Evolutionary conservation across 1,284 basidiomycete species (phyloP).

Genomic region (Moniliophthora roreri): DNA sequence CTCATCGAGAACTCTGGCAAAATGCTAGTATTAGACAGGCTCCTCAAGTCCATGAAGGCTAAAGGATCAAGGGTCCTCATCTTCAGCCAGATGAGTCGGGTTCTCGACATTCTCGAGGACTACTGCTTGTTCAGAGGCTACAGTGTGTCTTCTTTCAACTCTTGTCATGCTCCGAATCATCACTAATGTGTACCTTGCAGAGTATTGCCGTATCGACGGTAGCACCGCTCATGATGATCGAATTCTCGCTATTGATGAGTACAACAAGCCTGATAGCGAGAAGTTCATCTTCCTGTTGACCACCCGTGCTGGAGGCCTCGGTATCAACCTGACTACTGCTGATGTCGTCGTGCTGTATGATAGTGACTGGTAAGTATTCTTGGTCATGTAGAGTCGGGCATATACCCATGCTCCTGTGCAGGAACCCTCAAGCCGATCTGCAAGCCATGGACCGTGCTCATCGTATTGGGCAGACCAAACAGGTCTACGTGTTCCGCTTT

Average conservation of each 20-base stretch:
- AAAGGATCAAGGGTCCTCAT: constrained; percentile 96
- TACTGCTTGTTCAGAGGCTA: constrained; percentile 93
- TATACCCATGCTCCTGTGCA: constrained; percentile 25
- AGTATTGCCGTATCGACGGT: constrained; percentile 97
- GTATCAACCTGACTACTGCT: constrained; percentile 95
- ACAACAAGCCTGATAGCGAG: constrained; percentile 93
- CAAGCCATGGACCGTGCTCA: constrained; percentile 99
- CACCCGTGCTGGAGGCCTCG: constrained; percentile 96
- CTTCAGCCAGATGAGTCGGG: constrained; percentile 98
- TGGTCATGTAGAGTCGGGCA: constrained; percentile 9
- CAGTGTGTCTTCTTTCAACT: constrained; percentile 47
- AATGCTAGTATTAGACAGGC: constrained; percentile 97
- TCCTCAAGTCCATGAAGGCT: constrained; percentile 85
- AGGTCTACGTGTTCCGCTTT: constrained; percentile 98
- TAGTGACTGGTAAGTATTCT: constrained; percentile 74
- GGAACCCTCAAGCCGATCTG: constrained; percentile 98
- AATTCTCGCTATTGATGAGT: constrained; percentile 95
- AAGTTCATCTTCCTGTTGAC: constrained; percentile 98
- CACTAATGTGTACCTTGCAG: constrained; percentile 37
- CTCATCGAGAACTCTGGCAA: constrained; percentile 94
- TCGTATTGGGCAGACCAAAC: constrained; percentile 98
- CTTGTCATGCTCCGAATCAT: constrained; percentile 1
- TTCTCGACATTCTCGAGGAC: constrained; percentile 94
- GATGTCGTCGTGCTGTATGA: constrained; percentile 98
- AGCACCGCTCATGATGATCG: constrained; percentile 96